Base-by-base conservation (phyloP, 1,284 basidiomycete genomes). In the Kalmanozyma brasiliensis region DNA sequence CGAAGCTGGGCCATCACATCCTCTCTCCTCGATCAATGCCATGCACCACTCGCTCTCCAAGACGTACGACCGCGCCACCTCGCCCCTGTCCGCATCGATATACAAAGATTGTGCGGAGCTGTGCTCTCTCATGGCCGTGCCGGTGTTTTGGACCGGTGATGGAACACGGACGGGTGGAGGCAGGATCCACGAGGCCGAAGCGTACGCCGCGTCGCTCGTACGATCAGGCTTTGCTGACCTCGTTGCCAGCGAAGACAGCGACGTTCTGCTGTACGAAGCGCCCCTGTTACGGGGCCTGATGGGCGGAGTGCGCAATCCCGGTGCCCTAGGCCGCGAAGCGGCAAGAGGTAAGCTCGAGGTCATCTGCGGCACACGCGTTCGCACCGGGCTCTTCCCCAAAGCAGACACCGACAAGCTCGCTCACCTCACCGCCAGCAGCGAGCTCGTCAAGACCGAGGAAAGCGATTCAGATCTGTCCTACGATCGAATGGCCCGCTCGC, bases 231-330 rank as follows among this genome's bases (percentile, higher is more conserved):
- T 56, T 26, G 82, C 81, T 0, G 80, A 83, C 38, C 55, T 76
- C 10, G 82, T 83, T 8, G 77, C 78, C 3, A 78, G 77, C 47
- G 82, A 82, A 59, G 82, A 83, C 48, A 80, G 77, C 41, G 82
- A 83, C 45, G 79, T 81, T 24, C 62, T 83, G 9, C 63, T 79
- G 11, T 82, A 80, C 56, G 74, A 79, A 26, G 74, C 79, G 23
- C 73, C 78, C 8, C 65, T 83, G 22, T 44, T 82, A 24, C 70
- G 82, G 8, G 75, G 74, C 6, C 57, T 82, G 0, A 59, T 76
- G 37, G 76, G 77, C 3, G 59, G 59, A 2, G 44, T 56, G 6
- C 56, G 56, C 23, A 63, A 33, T 16, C 30, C 43, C 8, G 46
- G 44, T 37, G 44, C 51, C 19, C 20, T 56, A 9, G 40, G 32